Evolutionary conservation across 2,329 filamentous ascomycete species (phyloP).

Genomic region (Mariannaea elegans): DNA sequence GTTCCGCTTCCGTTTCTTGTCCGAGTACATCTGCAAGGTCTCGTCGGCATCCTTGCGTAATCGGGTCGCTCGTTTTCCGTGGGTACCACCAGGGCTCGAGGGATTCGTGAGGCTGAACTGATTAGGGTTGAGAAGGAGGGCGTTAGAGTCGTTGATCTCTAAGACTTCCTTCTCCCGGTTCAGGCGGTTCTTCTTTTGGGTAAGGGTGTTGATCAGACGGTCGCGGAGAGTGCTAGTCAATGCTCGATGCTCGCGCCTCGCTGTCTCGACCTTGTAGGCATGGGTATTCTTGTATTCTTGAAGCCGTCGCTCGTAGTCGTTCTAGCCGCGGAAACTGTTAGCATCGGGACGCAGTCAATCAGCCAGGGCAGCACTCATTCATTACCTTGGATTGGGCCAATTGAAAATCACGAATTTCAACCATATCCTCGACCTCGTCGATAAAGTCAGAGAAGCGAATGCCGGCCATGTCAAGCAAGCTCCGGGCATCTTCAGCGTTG

Average conservation of each 20-base stretch:
- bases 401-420: slow-evolving; percentile 87
- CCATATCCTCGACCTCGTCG: slow-evolving; percentile 84
- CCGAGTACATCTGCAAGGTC: slow-evolving; percentile 57
- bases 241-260: slow-evolving; percentile 67
- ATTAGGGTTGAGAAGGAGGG: slow-evolving; percentile 72
- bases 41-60: slow-evolving; percentile 70
- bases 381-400: slow-evolving; percentile 83
- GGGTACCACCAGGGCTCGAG: slow-evolving; percentile 68
- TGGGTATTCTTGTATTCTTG: slow-evolving; percentile 68
- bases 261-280: slow-evolving; percentile 69
- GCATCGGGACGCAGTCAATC: slow-evolving; percentile 12
- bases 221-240: slow-evolving; percentile 70
- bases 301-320: slow-evolving; percentile 70
- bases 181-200: slow-evolving; percentile 70
- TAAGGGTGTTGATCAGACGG: slow-evolving; percentile 72
- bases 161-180: slow-evolving; percentile 73
- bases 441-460: slow-evolving; percentile 87
- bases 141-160: slow-evolving; percentile 73
- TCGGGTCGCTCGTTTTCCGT: slow-evolving; percentile 70
- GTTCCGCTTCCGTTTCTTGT: slow-evolving; percentile 72
- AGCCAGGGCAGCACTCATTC: slow-evolving; percentile 46
- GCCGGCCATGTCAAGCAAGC: slow-evolving; percentile 78
- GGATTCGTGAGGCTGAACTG: slow-evolving; percentile 74
- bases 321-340: slow-evolving; percentile 50
- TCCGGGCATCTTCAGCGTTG: slow-evolving; percentile 56